Evolutionary conservation across 2,329 filamentous ascomycete species (phyloP), one percentile per base, ranked within the genome.

Genomic region (Colletotrichum liriopes): DNA sequence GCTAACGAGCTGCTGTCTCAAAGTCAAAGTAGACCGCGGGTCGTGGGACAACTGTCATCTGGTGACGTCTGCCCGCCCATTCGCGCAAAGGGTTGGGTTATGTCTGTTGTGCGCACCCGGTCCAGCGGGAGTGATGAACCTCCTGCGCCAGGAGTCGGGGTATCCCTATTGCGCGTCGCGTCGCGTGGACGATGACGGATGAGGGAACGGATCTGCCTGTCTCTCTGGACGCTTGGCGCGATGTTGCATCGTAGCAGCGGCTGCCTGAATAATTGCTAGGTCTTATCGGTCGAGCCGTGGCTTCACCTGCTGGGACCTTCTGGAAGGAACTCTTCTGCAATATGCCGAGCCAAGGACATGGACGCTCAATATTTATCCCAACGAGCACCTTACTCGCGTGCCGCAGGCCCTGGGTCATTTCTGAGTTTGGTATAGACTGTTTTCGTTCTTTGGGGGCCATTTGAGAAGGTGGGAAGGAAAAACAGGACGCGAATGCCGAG

Each of bases 1-100:
- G 37, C 39, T 32, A 55, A 41, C 26, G n/a, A 55, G 45, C 60
- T 41, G 45, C 39, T 49, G 47, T 54, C 55, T n/a, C 55, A 35
- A 43, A 65, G 63, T 61, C 47, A 49, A 47, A 35, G 39, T 49
- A 47, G 37, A 49, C 37, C 18, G 63, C 23, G 18, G 56, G 60
- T 29, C 16, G 18, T 35, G 23, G 63, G 39, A 49, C 64, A 43
- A 35, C 43, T 59, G 43, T 41, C 66, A 45, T n/a, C n/a, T 29
- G n/a, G 23, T 32, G 23, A 18, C 32, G 59, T 63, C 32, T 35
- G 23, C 39, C 41, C 49, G 41, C n/a, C 49, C 26, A 37, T 41
- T 18, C 45, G 2, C 7, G 16, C 20, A 32, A n/a, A 3, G 35
- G 18, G 20, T 56, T 29, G 32, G 32, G 20, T 49, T 11, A 6